Evolutionary conservation across 495 filamentous ascomycete genomes (phyloP), one percentile per base, ranked within the genome.

Genomic region (Friedmanniomyces simplex): DNA sequence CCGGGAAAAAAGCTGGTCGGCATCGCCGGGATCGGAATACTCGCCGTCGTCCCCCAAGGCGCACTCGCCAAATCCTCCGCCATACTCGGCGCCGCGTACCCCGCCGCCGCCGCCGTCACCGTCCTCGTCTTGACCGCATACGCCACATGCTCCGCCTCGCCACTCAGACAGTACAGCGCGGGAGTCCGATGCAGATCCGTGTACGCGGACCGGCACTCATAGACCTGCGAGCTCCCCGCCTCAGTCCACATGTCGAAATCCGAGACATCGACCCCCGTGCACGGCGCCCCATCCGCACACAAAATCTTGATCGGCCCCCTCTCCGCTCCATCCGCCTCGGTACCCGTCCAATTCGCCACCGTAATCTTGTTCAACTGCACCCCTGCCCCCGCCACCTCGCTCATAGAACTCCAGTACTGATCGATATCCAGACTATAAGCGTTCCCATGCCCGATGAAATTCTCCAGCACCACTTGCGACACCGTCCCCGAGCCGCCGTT

Each of bases 201-300:
- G 47, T 61, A 80, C 24, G 74, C 76, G 50, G 70, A 79, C 49
- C 74, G 69, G 64, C 77, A 81, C 18, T 60, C 56, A 58, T 80
- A 76, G 46, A 64, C 68, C 51, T 80, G 71, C 16, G 55, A 66
- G 21, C 65, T 63, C 12, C 77, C 77, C 5, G 67, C 61, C 50
- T 81, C 76, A 10, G 80, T 83, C 80, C 80, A 82, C 73, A 84
- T 80, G n/a, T 69, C 63, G 49, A 82, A 78, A 58, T 82, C 74
- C 16, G 69, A 61, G 52, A 83, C 72, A 8, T 67, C 76, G 52
- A 82, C 72, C 32, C 74, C 76, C 4, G 71, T 77, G 66, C 79
- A 79, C 14, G 80, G 80, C 0, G 73, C 70, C 12, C 71, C 66
- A 52, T 76, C 66, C 0, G 74, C 79, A 53, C 71, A 70, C 12